Percentiles rank a stretch among this genome's conserved stretches.
Evolutionary conservation across 108 stramenopile genomes (phyloP).

Genomic region (Nitzschia sp.): DNA sequence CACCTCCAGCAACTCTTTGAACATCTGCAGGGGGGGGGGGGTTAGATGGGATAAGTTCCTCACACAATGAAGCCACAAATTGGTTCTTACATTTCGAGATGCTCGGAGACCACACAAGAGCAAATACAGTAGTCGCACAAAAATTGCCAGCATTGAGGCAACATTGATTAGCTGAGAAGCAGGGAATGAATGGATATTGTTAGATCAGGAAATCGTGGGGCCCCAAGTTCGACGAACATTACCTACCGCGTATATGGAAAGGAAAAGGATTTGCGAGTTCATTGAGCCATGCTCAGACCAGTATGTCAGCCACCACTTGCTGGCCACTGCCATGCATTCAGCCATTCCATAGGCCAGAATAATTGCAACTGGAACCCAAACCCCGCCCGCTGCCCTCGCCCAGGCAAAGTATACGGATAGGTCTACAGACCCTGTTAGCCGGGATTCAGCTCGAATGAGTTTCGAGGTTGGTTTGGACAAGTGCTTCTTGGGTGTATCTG

Average conservation of each 20-base stretch:
- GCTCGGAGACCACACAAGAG: conserved; percentile 56
- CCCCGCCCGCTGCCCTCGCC: conserved; percentile 80
- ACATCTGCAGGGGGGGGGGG: conserved; percentile 7
- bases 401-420: conserved; percentile 69
- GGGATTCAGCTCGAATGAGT: conserved; percentile 62
- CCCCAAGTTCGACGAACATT: conserved; percentile 45
- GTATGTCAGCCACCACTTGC: conserved; percentile 66
- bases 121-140: conserved; percentile 50
- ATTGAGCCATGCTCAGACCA: conserved; percentile 30
- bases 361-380: conserved; percentile 44
- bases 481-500: not conserved
- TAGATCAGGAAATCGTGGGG: not conserved
- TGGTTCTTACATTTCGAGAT: conserved; percentile 32
- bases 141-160: conserved; percentile 45
- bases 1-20: conserved; percentile 47
- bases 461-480: conserved; percentile 8
- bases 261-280: conserved; percentile 34
- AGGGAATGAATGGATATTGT: too few species aligned
- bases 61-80: too few species aligned
- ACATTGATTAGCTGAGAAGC: conserved; percentile 42
- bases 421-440: conserved; percentile 57
- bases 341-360: conserved; percentile 38
- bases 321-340: conserved; percentile 23
- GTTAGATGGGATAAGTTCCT: too few species aligned
- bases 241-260: conserved; percentile 67